Evolutionary conservation across 805 yeast species (phyloP), one percentile per base, ranked within the genome.

Genomic region (Blastobotrys mokoenaii): DNA sequence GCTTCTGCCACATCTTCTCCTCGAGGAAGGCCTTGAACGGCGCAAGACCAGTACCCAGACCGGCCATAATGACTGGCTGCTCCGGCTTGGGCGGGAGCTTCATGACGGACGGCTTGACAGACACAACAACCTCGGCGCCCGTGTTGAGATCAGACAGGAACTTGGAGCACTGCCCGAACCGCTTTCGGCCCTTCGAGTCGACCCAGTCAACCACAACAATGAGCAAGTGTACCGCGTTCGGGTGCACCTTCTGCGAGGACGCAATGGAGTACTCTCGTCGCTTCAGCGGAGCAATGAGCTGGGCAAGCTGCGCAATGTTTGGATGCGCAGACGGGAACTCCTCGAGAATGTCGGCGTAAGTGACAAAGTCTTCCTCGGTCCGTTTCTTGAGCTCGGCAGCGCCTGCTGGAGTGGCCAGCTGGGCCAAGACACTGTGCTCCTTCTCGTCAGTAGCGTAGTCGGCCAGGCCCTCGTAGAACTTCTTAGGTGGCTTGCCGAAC

Each of bases 241-340:
- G 87, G 67, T 90, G 97, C 59, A 85, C 71, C 64, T 77, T 85
- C 68, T 90, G 97, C 25, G 97, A 89, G 1, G 97, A 89, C 2
- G 97, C 97, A 66, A 90, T 90, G 11, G 97, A 90, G 65, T 90
- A 90, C 68, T 90, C 97, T 72, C 97, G 84, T 72, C 97, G 83
- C 73, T 90, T 90, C 62, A 89, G 74, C 14, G 95, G 89, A 17
- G 95, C 79, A 52, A 90, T 76, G 47, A 90, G 66, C 55, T 74
- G 74, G 31, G 82, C 77, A 56, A 90, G 73, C 18, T 84, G 87
- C 46, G 71, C 73, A 46, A 83, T 69, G 3, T 78, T 57, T 20
- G 97, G 97, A 64, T 81, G 80, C 18, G 90, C 95, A 47, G 89
- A 80, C 55, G 77, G 72, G 74, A 84, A 90, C 60, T 83, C 77